These are phyloP conservation scores for Saturnispora silvae DNA, from an alignment of 805 yeast species.

Conservation along the genomic window DNA sequence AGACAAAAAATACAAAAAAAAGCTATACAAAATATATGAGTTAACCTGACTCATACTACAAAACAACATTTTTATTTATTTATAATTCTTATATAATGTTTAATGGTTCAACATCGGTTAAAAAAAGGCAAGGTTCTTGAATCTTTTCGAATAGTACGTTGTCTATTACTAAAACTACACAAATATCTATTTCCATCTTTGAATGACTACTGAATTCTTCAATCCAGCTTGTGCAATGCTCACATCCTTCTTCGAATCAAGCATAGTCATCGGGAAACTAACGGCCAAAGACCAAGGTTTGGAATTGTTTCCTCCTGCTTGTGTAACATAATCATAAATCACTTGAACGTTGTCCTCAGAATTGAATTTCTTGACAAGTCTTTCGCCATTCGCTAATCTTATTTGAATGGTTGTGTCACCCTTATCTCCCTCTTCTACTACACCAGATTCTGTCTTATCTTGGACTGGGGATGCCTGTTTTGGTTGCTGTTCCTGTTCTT, in stretches of 20 bases:
- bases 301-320: conserved; percentile 33
- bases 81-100: conserved; percentile 16
- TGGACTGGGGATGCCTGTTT: not conserved
- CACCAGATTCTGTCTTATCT: conserved; percentile 15
- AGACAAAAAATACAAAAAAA: no score
- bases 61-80: conserved; percentile 7
- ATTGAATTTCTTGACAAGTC: conserved; percentile 53
- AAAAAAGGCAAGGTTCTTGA: conserved; percentile 2
- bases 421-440: conserved; percentile 10
- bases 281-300: conserved; percentile 59
- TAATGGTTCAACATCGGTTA: conserved; percentile 40
- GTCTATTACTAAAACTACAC: not conserved
- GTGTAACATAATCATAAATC: conserved; percentile 57
- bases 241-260: conserved; percentile 45
- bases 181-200: conserved; percentile 51
- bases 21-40: no score
- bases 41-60: no score
- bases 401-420: conserved; percentile 72
- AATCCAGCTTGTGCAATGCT: conserved; percentile 69
- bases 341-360: conserved; percentile 53
- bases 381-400: conserved; percentile 72
- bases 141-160: not conserved
- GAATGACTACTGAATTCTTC: conserved; percentile 79
- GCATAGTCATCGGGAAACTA: conserved; percentile 72
- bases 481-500: not conserved